Base-by-base conservation (phyloP, 164 flowering plant genomes). In the Nymphaea colorata region DNA sequence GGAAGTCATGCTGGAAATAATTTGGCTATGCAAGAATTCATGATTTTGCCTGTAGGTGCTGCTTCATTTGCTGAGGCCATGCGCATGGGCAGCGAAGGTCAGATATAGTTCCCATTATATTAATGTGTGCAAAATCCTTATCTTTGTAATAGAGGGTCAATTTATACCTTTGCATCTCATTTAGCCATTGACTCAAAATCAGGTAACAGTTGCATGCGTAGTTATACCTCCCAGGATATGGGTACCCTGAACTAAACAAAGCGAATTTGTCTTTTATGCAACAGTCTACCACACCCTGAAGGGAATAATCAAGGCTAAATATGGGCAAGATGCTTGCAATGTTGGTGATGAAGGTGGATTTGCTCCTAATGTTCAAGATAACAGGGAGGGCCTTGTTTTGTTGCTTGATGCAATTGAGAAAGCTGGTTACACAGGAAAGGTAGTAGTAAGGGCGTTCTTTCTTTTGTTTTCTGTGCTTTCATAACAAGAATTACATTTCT, bases 301-400 rank as follows among this genome's bases (percentile, higher is more conserved):
- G 83, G 93, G 93, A 55, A 87, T 94, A 62, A 91, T 91, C 73
- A 91, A 90, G 75, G 79, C 83, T 63, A 94, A 91, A 73, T 91
- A 91, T 79, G 97, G 99, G 42, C 96, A 91, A 79, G 97, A 94
- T 82, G 99, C 97, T 41, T 89, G 96, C 86, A 94, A 94, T 84
- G 97, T 94, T 69, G 97, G 99, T 65, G 99, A 94, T 82, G 97
- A 91, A 77, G 99, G 97, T 16, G 99, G 99, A 42, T 94, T 94
- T 81, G 96, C 97, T 70, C 99, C 97, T 15, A 91, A 87, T 78
- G 96, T 94, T 76, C 98, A 91, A 78, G 98, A 94, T 69, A 94
- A 91, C 75, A 84, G 96, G 72, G 99, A 94, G 71, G 99, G 97
- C 47, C 77, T 94, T 66, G 85, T 88, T 70, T 80, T 94, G 75